These are phyloP conservation scores for Avena atlantica DNA, from an alignment of 176 grass and related monocot species.

Conservation along the genomic window DNA sequence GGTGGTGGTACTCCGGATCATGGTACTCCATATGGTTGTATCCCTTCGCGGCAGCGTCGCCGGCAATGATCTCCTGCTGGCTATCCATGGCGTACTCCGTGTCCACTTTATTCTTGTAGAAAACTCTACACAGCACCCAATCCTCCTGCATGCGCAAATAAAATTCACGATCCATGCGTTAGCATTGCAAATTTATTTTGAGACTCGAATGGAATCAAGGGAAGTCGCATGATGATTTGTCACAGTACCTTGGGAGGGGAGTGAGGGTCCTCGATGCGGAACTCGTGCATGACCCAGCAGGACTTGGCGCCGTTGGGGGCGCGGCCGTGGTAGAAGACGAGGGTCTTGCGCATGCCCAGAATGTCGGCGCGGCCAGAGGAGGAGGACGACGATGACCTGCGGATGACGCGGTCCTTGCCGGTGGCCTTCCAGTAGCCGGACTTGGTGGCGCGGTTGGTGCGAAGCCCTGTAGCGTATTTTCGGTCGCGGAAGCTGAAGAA, in stretches of 20 bases:
- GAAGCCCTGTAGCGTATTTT: conserved; percentile 80
- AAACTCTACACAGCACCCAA: conserved; percentile 79
- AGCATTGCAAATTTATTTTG: not conserved
- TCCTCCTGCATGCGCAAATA: conserved; percentile 48
- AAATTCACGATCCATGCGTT: not conserved
- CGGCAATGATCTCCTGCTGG: conserved; percentile 17
- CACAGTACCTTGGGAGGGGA: conserved; percentile 58
- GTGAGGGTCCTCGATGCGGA: conserved; percentile 67
- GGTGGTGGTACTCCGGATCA: conserved; percentile 32
- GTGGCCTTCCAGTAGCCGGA: conserved; percentile 92
- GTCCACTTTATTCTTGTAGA: conserved; percentile 59
- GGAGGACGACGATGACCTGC: not conserved
- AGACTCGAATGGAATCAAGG: not conserved
- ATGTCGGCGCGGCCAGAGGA: conserved; percentile 21
- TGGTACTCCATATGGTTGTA: not conserved
- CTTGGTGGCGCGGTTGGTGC: conserved; percentile 81
- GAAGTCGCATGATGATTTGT: not conserved
- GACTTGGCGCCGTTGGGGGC: conserved; percentile 84
- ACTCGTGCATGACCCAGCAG: conserved; percentile 89
- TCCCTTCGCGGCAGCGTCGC: not conserved
- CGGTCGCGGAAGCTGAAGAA: conserved; percentile 93
- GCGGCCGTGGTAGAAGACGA: conserved; percentile 84
- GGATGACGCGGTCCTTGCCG: conserved; percentile 72
- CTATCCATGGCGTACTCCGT: conserved; percentile 40
- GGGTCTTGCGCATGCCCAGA: conserved; percentile 87